A percentile compares a stretch with the other conserved stretches of the same genome.
Conservation (phyloP, 352 stramenopile species). For the Elongisporangium undulatum region DNA sequence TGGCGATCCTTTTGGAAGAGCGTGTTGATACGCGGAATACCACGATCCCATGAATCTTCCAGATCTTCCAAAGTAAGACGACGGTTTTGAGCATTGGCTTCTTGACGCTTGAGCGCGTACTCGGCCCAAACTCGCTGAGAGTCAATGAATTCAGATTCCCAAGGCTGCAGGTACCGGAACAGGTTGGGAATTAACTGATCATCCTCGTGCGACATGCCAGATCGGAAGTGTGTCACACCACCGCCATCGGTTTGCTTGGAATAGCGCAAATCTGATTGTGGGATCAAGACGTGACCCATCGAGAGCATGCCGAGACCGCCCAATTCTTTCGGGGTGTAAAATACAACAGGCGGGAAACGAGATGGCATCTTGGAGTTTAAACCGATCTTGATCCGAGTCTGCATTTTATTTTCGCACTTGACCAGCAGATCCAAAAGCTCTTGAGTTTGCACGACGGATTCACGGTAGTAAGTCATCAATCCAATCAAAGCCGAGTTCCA, state of each 20-base stretch:
- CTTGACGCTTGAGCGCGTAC: constrained; percentile 99
- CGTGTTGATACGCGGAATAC: constrained; percentile 97
- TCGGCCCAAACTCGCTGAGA: constrained; percentile 99
- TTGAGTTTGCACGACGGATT: constrained; percentile 99
- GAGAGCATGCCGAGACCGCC: constrained; percentile 99
- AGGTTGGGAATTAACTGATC: constrained; percentile 99
- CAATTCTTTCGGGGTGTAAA: constrained; percentile 99
- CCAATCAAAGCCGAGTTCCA: constrained; percentile 94
- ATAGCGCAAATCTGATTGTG: constrained; percentile 98
- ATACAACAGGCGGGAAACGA: constrained; percentile 98
- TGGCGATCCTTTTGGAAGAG: constrained; percentile 98
- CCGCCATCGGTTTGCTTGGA: constrained; percentile 98
- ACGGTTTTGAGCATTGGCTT: constrained; percentile 98
- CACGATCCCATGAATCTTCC: constrained; percentile 99
- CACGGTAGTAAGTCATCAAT: constrained; percentile 99
- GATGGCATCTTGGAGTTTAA: constrained; percentile 99
- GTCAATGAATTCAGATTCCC: constrained; percentile 99
- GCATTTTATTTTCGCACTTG: constrained; percentile 99
- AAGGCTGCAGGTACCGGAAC: constrained; percentile 98
- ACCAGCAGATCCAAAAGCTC: constrained; percentile 99
- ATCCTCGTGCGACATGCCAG: constrained; percentile 96
- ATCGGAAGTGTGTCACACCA: constrained; percentile 99
- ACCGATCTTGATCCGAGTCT: constrained; percentile 99
- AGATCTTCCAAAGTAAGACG: constrained; percentile 98
- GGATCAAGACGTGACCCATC: constrained; percentile 99